Percentiles rank a stretch among this genome's conserved stretches.
Conservation (phyloP, 345 rosid genomes). For the Eutrema japonicum region DNA sequence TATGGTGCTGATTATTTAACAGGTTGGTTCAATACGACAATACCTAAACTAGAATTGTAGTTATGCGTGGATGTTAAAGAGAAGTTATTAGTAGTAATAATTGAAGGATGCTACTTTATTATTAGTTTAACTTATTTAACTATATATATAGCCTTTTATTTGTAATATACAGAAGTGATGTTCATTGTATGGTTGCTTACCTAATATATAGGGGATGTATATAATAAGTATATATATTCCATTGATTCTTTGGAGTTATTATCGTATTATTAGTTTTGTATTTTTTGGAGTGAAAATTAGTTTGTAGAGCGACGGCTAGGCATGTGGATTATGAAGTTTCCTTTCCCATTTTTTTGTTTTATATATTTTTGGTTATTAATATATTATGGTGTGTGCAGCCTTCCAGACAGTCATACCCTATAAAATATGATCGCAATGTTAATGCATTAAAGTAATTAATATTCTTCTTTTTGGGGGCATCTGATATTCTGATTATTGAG, state of each 20-base stretch:
- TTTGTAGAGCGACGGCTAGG: conserved; percentile 41
- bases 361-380: neutral
- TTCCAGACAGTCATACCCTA: neutral
- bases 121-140: conserved; percentile 7
- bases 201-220: conserved; percentile 8
- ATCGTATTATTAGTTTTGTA: conserved; percentile 7
- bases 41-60: conserved; percentile 26
- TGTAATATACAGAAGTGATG: neutral
- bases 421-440: conserved; percentile 2
- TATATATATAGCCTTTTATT: neutral
- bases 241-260: neutral
- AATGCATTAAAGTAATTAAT: neutral
- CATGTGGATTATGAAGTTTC: conserved; percentile 44
- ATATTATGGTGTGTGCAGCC: conserved; percentile 28
- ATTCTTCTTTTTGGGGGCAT: neutral
- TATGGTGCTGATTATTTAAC: neutral
- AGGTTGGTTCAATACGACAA: conserved; percentile 13
- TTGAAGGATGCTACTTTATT: conserved; percentile 8
- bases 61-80: conserved; percentile 23
- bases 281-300: neutral
- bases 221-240: neutral
- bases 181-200: conserved; percentile 25
- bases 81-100: conserved; percentile 27
- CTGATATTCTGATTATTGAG: neutral
- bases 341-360: neutral